phyloP scores from a whole-genome alignment of 2,329 filamentous ascomycete genomes.

The Leptographium lundbergii region DNA sequence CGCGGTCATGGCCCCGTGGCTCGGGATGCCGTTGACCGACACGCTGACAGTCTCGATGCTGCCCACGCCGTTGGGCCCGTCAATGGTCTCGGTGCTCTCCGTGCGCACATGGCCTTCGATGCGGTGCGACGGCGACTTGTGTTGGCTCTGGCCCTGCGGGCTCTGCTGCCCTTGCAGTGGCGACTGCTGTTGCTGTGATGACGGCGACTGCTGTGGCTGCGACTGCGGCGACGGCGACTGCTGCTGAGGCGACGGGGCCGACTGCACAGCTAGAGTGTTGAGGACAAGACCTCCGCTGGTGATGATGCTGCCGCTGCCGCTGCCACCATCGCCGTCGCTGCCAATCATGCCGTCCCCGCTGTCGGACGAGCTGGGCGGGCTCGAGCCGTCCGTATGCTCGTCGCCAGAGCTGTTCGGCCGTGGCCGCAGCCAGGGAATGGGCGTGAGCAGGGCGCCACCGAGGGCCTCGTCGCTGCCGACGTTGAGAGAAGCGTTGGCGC shows the following conservation, averaged over 20 bases:
- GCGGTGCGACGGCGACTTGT: conserved; percentile 3
- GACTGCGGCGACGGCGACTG: not conserved
- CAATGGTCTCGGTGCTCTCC: conserved; percentile 67
- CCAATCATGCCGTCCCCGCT: conserved; percentile 7
- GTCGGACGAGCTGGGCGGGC: conserved; percentile 8
- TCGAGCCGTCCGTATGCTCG: conserved; percentile 8
- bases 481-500: conserved; percentile 9
- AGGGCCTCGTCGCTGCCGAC: conserved; percentile 79
- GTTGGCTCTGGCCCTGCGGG: not conserved
- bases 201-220: conserved; percentile 8
- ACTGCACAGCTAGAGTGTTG: not conserved
- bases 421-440: conserved; percentile 72
- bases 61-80: conserved; percentile 67
- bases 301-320: not conserved
- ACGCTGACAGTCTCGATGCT: conserved; percentile 73
- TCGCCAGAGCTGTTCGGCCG: conserved; percentile 17
- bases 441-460: conserved; percentile 81
- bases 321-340: conserved; percentile 10
- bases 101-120: conserved; percentile 52
- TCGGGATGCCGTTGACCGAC: conserved; percentile 56
- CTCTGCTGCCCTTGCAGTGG: conserved; percentile 6
- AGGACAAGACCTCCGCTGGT: not conserved
- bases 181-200: conserved; percentile 2
- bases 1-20: conserved; percentile 26
- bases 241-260: not conserved